Evolutionary conservation across 495 filamentous ascomycete genomes (phyloP).

Genomic region (Polyplosphaeria fusca): DNA sequence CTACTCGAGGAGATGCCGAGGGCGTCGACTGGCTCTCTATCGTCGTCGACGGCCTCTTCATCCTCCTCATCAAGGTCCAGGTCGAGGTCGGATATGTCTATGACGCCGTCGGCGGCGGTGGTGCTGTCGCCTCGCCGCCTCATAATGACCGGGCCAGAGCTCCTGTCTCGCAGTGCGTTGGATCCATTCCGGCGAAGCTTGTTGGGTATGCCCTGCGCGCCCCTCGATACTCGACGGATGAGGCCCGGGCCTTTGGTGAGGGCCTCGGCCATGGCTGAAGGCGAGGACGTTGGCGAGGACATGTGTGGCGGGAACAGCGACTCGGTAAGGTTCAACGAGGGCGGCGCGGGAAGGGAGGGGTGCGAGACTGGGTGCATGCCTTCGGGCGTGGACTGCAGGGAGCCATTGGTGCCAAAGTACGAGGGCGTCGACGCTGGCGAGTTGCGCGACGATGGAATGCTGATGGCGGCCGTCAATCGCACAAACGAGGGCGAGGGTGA

Average conservation of each 20-base stretch:
- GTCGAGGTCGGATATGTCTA: slow-evolving; percentile 46
- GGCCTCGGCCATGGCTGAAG: slow-evolving; percentile 46
- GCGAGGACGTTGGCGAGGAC: slow-evolving; percentile 19
- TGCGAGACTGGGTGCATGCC: slow-evolving; percentile 21
- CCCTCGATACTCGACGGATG: slow-evolving; percentile 64
- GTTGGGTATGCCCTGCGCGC: slow-evolving; percentile 59
- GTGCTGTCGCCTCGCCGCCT: slow-evolving; percentile 85
- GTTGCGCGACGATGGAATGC: slow-evolving; percentile 23
- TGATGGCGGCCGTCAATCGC: slow-evolving; percentile 21
- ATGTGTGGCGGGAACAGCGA: slow-evolving; percentile 8
- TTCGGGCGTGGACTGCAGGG: slow-evolving; percentile 33
- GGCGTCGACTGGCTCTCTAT: slow-evolving; percentile 39
- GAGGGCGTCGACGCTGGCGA: slow-evolving; percentile 21
- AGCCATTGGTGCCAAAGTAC: slow-evolving; percentile 19
- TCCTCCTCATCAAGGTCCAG: slow-evolving; percentile 60
- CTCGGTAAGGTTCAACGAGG: slow-evolving; percentile 23
- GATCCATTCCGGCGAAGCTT: slow-evolving; percentile 69
- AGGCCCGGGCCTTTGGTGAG: slow-evolving; percentile 56
- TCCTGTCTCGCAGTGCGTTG: slow-evolving; percentile 71
- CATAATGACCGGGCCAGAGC: slow-evolving; percentile 82
- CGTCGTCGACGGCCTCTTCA: slow-evolving; percentile 58
- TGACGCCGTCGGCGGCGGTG: slow-evolving; percentile 53
- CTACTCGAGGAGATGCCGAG: slow-evolving; percentile 41
- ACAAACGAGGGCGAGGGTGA: slow-evolving; percentile 21
- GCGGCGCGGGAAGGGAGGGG: slow-evolving; percentile 4